Evolutionary conservation across 371 early-diverging fungal genomes (phyloP), one percentile per base, ranked within the genome.

Genomic region (Apophysomyces trapeziformis): DNA sequence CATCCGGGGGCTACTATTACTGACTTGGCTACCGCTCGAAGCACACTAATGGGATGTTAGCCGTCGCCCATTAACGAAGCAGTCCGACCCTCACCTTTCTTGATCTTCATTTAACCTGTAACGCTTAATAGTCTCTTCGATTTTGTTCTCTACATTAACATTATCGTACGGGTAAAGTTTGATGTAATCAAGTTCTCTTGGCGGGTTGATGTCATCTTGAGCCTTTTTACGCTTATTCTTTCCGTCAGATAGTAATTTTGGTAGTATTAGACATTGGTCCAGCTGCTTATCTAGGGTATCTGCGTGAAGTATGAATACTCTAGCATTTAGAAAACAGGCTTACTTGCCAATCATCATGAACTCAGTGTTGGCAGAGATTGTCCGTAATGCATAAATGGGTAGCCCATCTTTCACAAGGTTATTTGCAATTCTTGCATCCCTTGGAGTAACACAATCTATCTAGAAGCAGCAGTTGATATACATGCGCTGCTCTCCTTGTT

Each of bases 21-120:
- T 0, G 87, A 86, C 63, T 75, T 69, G 6, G 89, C 88, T 32
- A 87, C 84, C 21, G 70, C 74, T 12, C 80, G 70, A 14, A 94
- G 63, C 1, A 92, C 89, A n/a, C 76, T 82, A 26, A 26, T 2
- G 32, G 32, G 32, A 26, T 26, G 32, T 26, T 26, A 26, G 2
- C 32, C 2, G 2, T 26, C 2, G 1, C 32, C 32, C 2, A 26
- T 26, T 26, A 3, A 26, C 32, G 32, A 26, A 26, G 3, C 32
- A 26, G 32, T 1, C 32, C 32, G 32, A 26, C 2, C 1, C 41
- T 60, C 69, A 76, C 80, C 69, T 62, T 12, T 73, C 76, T 66
- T 95, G 95, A 65, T 91, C 92, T 7, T 61, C 69, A 70, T 93
- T 93, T 60, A 93, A 68, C 1, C 57, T 41, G 67, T 80, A 90